Evolutionary conservation across 1,284 basidiomycete species (phyloP).

Genomic region (Salmacisia buchloeana): DNA sequence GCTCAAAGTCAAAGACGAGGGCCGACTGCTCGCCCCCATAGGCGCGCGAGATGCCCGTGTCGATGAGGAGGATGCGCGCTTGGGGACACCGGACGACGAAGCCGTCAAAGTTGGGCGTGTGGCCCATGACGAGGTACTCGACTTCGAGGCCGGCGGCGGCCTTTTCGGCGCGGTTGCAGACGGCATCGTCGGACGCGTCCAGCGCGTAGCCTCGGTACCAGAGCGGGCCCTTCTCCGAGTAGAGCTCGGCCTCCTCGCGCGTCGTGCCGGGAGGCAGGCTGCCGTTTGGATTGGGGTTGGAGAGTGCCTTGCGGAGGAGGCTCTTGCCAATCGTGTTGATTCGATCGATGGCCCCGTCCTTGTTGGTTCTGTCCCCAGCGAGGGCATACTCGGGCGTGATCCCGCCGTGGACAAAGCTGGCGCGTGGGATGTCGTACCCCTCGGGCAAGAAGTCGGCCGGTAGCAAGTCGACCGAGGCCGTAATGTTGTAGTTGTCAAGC

Average conservation of each 20-base stretch:
- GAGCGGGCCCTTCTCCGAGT: conserved; percentile 33
- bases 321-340: conserved; percentile 34
- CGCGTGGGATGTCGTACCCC: conserved; percentile 12
- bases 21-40: conserved; percentile 46
- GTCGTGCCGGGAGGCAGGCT: conserved; percentile 26
- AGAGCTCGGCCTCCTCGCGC: conserved; percentile 27
- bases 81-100: conserved; percentile 33
- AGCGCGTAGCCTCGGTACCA: conserved; percentile 48
- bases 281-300: conserved; percentile 8
- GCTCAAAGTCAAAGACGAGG: conserved; percentile 33
- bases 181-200: conserved; percentile 12
- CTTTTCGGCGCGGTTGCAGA: conserved; percentile 22
- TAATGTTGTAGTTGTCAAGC: conserved; percentile 36
- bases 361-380: conserved; percentile 10
- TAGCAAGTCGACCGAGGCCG: conserved; percentile 25
- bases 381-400: conserved; percentile 36
- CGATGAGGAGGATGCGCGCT: conserved; percentile 34
- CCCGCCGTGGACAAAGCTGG: conserved; percentile 46
- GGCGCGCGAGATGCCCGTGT: conserved; percentile 43
- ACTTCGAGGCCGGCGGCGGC: conserved; percentile 16
- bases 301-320: conserved; percentile 34
- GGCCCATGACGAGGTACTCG: conserved; percentile 10
- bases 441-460: conserved; percentile 15
- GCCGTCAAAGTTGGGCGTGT: conserved; percentile 41
- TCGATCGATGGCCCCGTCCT: conserved; percentile 5